Base-by-base conservation (phyloP, 805 yeast species). In the Wickerhamiella vanderwaltii region DNA sequence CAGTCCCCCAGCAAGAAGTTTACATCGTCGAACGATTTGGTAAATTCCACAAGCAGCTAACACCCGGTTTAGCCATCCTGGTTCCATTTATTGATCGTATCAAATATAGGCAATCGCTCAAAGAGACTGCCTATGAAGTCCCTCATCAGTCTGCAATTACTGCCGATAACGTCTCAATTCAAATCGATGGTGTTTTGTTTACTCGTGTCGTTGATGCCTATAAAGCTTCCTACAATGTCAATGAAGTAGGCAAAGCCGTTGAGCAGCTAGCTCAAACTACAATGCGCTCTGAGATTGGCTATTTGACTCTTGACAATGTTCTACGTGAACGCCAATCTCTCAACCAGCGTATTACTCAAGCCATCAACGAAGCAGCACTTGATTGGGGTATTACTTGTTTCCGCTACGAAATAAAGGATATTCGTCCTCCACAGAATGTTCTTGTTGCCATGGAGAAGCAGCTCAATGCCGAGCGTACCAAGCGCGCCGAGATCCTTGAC, bases 1-100 rank as follows among this genome's bases (percentile, higher is more conserved):
- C 82, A 56, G 91, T 81, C 13, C 93, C 93, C 2, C 91, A 82
- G 55, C 91, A 81, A 59, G 77, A 81, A 5, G 91, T 91, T 3
- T 81, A 86, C 84, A 73, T 81, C 20, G 91, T 81, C 19, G 93
- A 81, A 58, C 66, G 93, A 49, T 82, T 81, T 88, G 93, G 93
- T 16, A 79, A 78, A 55, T 81, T 79, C 64, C 71, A 77, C 40
- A 50, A 71, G 40, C 70, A 72, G 25, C 65, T 81, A 45, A 70
- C 74, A 25, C 91, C 91, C 0, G 93, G 93, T 16, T 61, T 81
- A 23, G 83, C 88, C 1, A 59, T 81, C 24, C 61, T 82, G 46
- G 46, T 80, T 6, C 93, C 93, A 3, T 58, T 81, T 43, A 48
- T 81, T 29, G 93, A 81, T 57, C 72, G 71, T 51, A 80, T 81